Percentiles rank a stretch among this genome's conserved stretches.
phyloP scores from a whole-genome alignment of 768 basidiomycete species.

The Gelatoporia subvermispora region DNA sequence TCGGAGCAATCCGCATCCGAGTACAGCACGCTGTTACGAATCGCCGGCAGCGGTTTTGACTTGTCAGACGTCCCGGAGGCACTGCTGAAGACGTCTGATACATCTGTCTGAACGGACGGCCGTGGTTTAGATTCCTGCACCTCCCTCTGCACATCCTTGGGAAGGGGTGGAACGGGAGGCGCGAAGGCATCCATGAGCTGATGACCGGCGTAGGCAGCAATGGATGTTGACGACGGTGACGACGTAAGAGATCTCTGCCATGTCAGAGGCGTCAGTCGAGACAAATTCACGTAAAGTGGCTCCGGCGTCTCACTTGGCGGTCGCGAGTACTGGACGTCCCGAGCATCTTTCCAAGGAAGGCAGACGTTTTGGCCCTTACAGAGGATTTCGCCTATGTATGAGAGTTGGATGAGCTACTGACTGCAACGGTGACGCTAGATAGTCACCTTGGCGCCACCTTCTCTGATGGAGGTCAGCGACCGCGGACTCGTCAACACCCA shows the following conservation, averaged over 20 bases:
- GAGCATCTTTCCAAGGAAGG: constrained; percentile 75
- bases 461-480: constrained; percentile 25
- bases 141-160: constrained; percentile 37
- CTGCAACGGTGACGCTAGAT: constrained; percentile 5
- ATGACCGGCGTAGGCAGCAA: constrained; percentile 22
- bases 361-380: constrained; percentile 74
- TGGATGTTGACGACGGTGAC: constrained; percentile 17
- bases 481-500: constrained; percentile 25
- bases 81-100: constrained; percentile 47
- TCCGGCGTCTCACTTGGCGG: constrained; percentile 51
- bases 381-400: constrained; percentile 52
- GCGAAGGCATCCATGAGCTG: constrained; percentile 34
- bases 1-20: constrained; percentile 35
- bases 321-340: constrained; percentile 63
- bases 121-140: constrained; percentile 15
- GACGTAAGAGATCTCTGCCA: constrained; percentile 21
- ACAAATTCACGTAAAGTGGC: constrained; percentile 6
- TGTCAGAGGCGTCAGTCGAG: constrained; percentile 1
- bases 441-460: constrained; percentile 41
- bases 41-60: constrained; percentile 64
- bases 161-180: constrained; percentile 39
- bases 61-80: constrained; percentile 25
- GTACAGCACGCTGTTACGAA: constrained; percentile 32
- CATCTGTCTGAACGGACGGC: constrained; percentile 28
- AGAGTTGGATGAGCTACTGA: constrained; percentile 3